Conservation (phyloP, 768 basidiomycete genomes). For the Gelatoporia subvermispora region DNA sequence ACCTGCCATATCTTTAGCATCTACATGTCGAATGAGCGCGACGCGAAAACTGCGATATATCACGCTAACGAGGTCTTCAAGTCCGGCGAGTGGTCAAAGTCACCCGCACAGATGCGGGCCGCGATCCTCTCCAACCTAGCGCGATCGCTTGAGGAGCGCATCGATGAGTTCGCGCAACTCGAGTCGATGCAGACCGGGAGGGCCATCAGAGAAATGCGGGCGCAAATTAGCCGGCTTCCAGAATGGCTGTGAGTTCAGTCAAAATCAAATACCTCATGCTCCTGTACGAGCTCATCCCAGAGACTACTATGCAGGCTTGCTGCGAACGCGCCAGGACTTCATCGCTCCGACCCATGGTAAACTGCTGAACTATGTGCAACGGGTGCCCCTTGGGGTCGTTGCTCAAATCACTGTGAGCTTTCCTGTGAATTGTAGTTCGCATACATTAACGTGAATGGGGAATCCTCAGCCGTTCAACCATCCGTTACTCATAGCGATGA, state of each 20-base stretch:
- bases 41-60: slow-evolving; percentile 47
- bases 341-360: slow-evolving; percentile 78
- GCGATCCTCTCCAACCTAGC: slow-evolving; percentile 63
- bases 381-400: slow-evolving; percentile 83
- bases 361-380: slow-evolving; percentile 72
- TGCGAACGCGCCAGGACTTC: slow-evolving; percentile 65
- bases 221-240: slow-evolving; percentile 69
- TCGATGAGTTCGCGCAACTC: slow-evolving; percentile 55
- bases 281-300: slow-evolving; percentile 30
- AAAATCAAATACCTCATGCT: background rate
- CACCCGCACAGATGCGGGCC: slow-evolving; percentile 55
- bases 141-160: slow-evolving; percentile 48
- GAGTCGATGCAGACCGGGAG: slow-evolving; percentile 79
- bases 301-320: slow-evolving; percentile 71
- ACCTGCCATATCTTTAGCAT: slow-evolving; percentile 36
- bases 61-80: slow-evolving; percentile 56
- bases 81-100: slow-evolving; percentile 69
- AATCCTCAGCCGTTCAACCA: slow-evolving; percentile 75
- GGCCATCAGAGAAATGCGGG: slow-evolving; percentile 79
- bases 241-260: slow-evolving; percentile 71
- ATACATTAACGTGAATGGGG: background rate
- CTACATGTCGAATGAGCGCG: slow-evolving; percentile 42
- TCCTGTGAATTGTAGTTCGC: background rate
- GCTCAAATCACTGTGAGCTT: slow-evolving; percentile 74
- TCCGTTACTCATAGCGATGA: slow-evolving; percentile 81